Evolutionary conservation across 116 monocot genomes (phyloP).

Genomic region (Phalaenopsis hybrid): DNA sequence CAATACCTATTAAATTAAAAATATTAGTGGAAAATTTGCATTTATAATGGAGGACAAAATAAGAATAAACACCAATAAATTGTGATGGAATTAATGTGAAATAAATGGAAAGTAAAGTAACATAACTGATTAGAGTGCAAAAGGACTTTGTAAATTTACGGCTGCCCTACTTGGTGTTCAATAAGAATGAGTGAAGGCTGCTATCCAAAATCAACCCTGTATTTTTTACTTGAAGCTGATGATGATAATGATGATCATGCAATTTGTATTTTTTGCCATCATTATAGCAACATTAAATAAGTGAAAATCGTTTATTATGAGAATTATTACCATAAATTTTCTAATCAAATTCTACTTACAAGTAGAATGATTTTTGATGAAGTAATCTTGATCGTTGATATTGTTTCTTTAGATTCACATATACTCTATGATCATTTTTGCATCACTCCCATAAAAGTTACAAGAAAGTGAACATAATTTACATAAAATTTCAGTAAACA

Average conservation of each 20-base stretch:
- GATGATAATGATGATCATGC: neutral
- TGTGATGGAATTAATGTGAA: neutral
- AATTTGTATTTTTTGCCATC: too few species aligned
- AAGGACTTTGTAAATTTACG: neutral
- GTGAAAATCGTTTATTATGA: neutral
- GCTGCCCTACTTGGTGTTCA: neutral
- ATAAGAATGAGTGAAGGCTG: neutral
- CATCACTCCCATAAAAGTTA: too few species aligned
- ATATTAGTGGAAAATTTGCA: neutral
- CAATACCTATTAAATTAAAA: neutral
- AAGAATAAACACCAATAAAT: neutral
- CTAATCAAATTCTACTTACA: neutral
- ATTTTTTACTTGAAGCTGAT: neutral
- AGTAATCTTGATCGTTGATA: too few species aligned
- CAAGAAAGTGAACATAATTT: too few species aligned
- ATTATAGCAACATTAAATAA: neutral
- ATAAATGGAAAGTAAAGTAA: neutral
- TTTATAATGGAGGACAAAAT: neutral
- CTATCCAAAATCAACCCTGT: neutral
- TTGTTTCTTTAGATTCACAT: too few species aligned
- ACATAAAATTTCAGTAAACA: too few species aligned
- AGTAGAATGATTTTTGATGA: neutral
- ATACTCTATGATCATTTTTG: too few species aligned
- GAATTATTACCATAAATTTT: neutral
- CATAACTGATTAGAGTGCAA: neutral